phyloP scores from a whole-genome alignment of 345 rosid genomes.

The Clausena lansium region DNA sequence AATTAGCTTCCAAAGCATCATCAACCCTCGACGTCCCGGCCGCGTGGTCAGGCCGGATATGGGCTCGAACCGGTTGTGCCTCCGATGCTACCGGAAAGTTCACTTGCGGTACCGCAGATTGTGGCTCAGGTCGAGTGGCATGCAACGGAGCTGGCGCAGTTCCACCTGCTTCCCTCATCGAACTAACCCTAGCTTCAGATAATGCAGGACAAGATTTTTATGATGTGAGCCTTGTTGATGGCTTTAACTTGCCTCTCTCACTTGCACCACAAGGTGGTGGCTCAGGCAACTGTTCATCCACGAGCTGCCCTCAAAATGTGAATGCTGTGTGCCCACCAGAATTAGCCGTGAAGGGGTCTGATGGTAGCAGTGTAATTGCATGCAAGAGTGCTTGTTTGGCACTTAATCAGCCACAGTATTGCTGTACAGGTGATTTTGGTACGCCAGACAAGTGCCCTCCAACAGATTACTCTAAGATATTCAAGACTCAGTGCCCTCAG shows the following conservation, averaged over 20 bases:
- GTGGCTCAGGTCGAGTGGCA: slow-evolving; percentile 39
- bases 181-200: slow-evolving; percentile 27
- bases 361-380: slow-evolving; percentile 25
- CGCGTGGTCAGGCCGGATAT: slow-evolving; percentile 46
- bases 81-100: slow-evolving; percentile 27
- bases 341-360: slow-evolving; percentile 24
- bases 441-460: slow-evolving; percentile 40
- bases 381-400: slow-evolving; percentile 49
- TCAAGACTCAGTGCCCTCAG: slow-evolving; percentile 53
- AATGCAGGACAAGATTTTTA: slow-evolving; percentile 34
- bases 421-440: slow-evolving; percentile 39
- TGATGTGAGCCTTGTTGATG: slow-evolving; percentile 48
- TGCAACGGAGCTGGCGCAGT: slow-evolving; percentile 33
- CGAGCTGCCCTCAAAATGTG: slow-evolving; percentile 31
- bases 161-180: slow-evolving; percentile 44
- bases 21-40: slow-evolving; percentile 11
- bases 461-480: slow-evolving; percentile 34
- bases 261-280: slow-evolving; percentile 33
- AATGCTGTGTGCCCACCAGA: slow-evolving; percentile 45
- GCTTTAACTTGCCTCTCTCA: slow-evolving; percentile 41
- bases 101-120: slow-evolving; percentile 45
- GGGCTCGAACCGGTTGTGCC: slow-evolving; percentile 54
- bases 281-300: slow-evolving; percentile 8
- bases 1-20: slow-evolving; percentile 32
- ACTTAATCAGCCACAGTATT: slow-evolving; percentile 29